phyloP scores from a whole-genome alignment of 2,329 filamentous ascomycete species.

The Xylaria sp. region DNA sequence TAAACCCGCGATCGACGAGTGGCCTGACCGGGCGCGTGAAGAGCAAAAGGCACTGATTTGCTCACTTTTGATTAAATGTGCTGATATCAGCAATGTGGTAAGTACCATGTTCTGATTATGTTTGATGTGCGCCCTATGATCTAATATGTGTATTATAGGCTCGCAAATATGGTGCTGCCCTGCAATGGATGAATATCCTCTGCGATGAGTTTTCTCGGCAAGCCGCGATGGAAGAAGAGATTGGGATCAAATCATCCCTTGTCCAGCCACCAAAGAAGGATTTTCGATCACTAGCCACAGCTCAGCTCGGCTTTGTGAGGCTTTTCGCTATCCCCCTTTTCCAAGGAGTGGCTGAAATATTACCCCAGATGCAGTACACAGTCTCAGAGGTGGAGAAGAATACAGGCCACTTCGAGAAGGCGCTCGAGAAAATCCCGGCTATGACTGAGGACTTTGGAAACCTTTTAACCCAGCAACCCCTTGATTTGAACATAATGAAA shows the following conservation, averaged over 20 bases:
- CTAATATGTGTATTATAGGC: conserved; percentile 61
- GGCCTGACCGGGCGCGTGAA: conserved; percentile 77
- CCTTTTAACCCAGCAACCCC: conserved; percentile 48
- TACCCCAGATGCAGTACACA: conserved; percentile 84
- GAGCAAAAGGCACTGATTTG: conserved; percentile 83
- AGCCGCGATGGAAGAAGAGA: conserved; percentile 86
- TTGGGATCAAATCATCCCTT: conserved; percentile 86
- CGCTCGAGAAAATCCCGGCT: conserved; percentile 67
- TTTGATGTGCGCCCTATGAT: neutral
- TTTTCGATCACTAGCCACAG: conserved; percentile 78
- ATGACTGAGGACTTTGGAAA: conserved; percentile 48
- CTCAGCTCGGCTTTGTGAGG: conserved; percentile 96
- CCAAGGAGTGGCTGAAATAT: conserved; percentile 81
- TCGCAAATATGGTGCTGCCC: conserved; percentile 79
- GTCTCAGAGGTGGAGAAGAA: conserved; percentile 83
- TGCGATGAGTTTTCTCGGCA: conserved; percentile 95
- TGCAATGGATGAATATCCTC: conserved; percentile 91
- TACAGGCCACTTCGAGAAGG: conserved; percentile 73
- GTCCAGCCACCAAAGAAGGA: conserved; percentile 87
- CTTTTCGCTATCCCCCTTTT: conserved; percentile 94
- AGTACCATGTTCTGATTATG: conserved; percentile 47
- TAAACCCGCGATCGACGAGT: conserved; percentile 70
- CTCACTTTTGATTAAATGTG: conserved; percentile 93
- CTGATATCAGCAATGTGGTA: conserved; percentile 98
- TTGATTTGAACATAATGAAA: conserved; percentile 45